phyloP scores from a whole-genome alignment of 2,329 filamentous ascomycete genomes.

The Cladosporium sp. region DNA sequence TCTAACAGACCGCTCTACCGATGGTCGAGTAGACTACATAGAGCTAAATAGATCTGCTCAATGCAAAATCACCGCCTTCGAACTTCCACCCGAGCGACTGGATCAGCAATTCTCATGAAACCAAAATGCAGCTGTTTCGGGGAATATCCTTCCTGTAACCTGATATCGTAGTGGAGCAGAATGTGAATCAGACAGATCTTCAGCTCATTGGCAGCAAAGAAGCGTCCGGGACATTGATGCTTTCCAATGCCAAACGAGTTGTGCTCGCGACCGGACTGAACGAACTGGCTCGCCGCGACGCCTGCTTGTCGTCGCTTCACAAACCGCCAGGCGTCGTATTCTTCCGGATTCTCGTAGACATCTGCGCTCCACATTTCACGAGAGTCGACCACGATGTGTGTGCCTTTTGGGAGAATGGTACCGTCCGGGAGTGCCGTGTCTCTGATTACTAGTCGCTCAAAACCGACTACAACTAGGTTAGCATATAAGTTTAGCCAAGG shows the following conservation, averaged over 20 bases:
- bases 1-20: no score
- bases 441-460: no score
- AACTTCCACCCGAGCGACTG: background rate
- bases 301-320: background rate
- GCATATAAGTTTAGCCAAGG: no score
- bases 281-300: background rate
- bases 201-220: conserved; percentile 23
- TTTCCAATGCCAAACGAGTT: conserved; percentile 21
- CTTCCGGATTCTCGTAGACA: no score
- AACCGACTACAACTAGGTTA: no score
- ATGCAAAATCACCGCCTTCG: no score
- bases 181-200: conserved; percentile 13
- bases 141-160: background rate
- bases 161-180: background rate
- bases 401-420: no score
- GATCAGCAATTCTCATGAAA: background rate
- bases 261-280: background rate
- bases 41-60: no score
- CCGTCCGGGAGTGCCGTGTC: no score
- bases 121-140: background rate
- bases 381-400: no score
- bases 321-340: background rate
- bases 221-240: conserved; percentile 25
- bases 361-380: no score
- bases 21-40: no score